phyloP scores from a whole-genome alignment of 2,329 filamentous ascomycete genomes.

The Coleophoma crateriformis region DNA sequence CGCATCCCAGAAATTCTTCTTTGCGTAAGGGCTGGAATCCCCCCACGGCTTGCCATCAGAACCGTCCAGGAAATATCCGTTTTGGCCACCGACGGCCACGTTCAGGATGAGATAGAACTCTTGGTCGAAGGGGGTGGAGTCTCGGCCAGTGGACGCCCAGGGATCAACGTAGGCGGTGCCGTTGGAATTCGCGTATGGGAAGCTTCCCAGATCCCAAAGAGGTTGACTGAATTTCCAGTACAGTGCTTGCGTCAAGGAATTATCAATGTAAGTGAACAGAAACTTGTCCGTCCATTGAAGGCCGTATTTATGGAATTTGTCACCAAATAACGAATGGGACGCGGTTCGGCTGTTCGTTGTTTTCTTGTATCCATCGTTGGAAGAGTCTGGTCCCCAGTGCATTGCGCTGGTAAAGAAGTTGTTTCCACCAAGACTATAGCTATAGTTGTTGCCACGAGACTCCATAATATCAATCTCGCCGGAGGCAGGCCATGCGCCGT shows the following conservation, averaged over 20 bases:
- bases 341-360: conserved; percentile 22
- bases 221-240: conserved; percentile 20
- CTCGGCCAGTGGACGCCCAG: conserved; percentile 29
- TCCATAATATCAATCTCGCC: conserved; percentile 51
- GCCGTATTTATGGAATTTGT: conserved; percentile 44
- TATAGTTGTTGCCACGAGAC: conserved; percentile 38
- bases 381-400: conserved; percentile 38
- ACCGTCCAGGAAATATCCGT: conserved; percentile 43
- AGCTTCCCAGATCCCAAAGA: conserved; percentile 35
- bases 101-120: conserved; percentile 45
- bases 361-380: conserved; percentile 24
- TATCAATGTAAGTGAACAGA: conserved; percentile 47
- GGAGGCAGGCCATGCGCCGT: conserved; percentile 44
- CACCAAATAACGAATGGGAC: conserved; percentile 32
- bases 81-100: conserved; percentile 42
- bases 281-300: conserved; percentile 47
- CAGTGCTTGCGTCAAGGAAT: conserved; percentile 33
- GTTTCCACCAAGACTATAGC: conserved; percentile 32
- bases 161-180: conserved; percentile 36
- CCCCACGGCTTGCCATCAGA: conserved; percentile 40
- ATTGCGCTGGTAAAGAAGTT: conserved; percentile 37
- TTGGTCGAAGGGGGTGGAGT: conserved; percentile 45
- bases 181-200: conserved; percentile 32
- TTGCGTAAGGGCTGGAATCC: conserved; percentile 32
- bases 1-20: conserved; percentile 37